phyloP scores from a whole-genome alignment of 306 rosid genomes.

The Rosa rugosa region DNA sequence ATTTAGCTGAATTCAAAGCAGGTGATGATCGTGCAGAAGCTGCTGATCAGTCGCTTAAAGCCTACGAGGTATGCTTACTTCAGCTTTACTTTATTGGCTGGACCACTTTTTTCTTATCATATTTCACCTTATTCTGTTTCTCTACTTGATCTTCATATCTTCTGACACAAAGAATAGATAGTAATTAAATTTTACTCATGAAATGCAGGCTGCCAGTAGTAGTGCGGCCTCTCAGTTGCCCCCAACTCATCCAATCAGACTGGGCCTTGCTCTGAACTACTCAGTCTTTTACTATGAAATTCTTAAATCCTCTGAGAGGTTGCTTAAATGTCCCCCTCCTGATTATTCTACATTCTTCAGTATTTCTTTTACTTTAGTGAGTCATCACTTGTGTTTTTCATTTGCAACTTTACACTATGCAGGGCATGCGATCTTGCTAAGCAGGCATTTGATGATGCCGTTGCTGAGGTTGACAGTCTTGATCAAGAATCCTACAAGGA shows the following conservation, averaged over 20 bases:
- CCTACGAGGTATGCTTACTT: constrained; percentile 35
- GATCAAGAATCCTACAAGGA: constrained; percentile 69
- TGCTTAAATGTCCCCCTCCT: not conserved
- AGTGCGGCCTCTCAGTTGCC: constrained; percentile 47
- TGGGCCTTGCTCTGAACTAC: constrained; percentile 68
- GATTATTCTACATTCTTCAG: not conserved
- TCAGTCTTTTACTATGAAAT: constrained; percentile 79
- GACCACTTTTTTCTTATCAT: not conserved
- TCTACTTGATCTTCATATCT: not conserved
- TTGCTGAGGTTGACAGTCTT: constrained; percentile 44
- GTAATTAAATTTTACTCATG: not conserved
- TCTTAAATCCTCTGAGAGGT: constrained; percentile 73
- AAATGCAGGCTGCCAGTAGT: constrained; percentile 36
- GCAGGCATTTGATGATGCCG: constrained; percentile 48
- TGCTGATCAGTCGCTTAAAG: constrained; percentile 45
- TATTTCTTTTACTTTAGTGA: not conserved
- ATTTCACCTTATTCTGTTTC: not conserved
- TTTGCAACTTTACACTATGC: constrained; percentile 6
- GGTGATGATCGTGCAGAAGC: constrained; percentile 42
- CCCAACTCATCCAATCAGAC: constrained; percentile 62
- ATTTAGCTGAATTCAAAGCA: constrained; percentile 46
- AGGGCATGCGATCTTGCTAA: constrained; percentile 48
- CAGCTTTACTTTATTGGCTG: constrained; percentile 22
- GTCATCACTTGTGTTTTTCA: not conserved
- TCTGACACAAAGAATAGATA: not conserved